phyloP scores from a whole-genome alignment of 192 early-diverging fungal genomes.

The Allomyces arbusculus region DNA sequence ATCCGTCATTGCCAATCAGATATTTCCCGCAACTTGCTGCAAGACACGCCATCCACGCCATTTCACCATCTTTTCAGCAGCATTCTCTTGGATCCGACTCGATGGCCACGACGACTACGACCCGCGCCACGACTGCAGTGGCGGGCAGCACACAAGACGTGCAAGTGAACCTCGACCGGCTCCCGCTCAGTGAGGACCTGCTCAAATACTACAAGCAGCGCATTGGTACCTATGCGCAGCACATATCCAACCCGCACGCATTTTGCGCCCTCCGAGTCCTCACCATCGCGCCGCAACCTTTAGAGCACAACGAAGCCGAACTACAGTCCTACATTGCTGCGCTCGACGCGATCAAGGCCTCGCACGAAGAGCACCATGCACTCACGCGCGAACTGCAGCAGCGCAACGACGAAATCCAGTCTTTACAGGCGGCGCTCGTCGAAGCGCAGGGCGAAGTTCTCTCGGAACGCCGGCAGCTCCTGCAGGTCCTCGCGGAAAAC shows the following conservation, averaged over 20 bases:
- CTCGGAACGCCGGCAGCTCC: slow-evolving; percentile 23
- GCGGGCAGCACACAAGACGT: background rate
- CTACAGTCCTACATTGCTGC: background rate
- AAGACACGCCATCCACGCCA: no score
- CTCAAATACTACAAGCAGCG: slow-evolving; percentile 13
- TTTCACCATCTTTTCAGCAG: no score
- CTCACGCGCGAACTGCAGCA: slow-evolving; percentile 24
- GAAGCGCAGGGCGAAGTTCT: slow-evolving; percentile 23
- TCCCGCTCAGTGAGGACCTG: slow-evolving; percentile 16
- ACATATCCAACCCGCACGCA: no score
- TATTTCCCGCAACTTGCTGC: no score
- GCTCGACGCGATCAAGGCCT: slow-evolving; percentile 5
- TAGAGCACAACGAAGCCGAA: background rate
- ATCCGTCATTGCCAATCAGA: no score
- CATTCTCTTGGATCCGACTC: no score
- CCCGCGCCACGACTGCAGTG: no score
- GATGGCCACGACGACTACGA: no score
- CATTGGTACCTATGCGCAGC: slow-evolving; percentile 3
- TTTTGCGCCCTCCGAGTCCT: no score
- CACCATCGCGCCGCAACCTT: no score
- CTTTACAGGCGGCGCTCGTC: slow-evolving; percentile 20
- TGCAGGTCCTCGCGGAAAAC: slow-evolving; percentile 26
- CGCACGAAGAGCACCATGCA: slow-evolving; percentile 25
- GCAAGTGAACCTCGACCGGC: background rate
- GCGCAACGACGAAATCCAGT: slow-evolving; percentile 18